Conservation (phyloP, 1,284 basidiomycete genomes). For the Stygiomarasmius scandens region DNA sequence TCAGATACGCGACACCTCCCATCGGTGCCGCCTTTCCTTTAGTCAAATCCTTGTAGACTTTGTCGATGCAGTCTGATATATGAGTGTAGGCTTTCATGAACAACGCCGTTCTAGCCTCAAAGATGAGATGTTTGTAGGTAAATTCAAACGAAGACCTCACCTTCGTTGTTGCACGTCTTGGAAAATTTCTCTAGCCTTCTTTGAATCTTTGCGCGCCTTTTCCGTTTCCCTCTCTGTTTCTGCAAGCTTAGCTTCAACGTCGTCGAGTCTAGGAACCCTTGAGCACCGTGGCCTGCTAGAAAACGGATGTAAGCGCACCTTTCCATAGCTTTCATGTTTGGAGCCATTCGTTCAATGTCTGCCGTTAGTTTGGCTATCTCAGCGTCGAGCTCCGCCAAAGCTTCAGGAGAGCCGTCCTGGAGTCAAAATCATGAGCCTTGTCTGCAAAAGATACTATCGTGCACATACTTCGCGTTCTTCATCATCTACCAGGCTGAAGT, state of each 20-base stretch:
- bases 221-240: conserved; percentile 80
- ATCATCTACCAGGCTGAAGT: conserved; percentile 82
- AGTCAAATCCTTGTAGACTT: conserved; percentile 97
- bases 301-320: conserved; percentile 44
- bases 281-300: conserved; percentile 2
- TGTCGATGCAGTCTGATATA: conserved; percentile 92
- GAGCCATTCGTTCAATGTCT: conserved; percentile 94
- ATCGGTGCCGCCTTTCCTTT: conserved; percentile 91
- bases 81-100: conserved; percentile 98
- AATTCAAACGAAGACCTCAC: conserved; percentile 38
- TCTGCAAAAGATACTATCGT: neutral
- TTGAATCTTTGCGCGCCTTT: conserved; percentile 82
- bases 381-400: conserved; percentile 77
- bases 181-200: conserved; percentile 88
- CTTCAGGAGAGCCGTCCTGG: conserved; percentile 70
- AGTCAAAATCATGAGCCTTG: conserved; percentile 1
- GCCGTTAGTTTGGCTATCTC: conserved; percentile 71
- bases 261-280: conserved; percentile 74
- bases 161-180: conserved; percentile 84
- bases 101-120: conserved; percentile 63
- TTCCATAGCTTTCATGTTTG: conserved; percentile 96
- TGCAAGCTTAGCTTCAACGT: conserved; percentile 81
- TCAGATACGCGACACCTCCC: conserved; percentile 96
- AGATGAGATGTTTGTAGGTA: neutral
- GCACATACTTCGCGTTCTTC: conserved; percentile 73